phyloP scores from a whole-genome alignment of 2,329 filamentous ascomycete genomes.

The Macrophomina tecta region DNA sequence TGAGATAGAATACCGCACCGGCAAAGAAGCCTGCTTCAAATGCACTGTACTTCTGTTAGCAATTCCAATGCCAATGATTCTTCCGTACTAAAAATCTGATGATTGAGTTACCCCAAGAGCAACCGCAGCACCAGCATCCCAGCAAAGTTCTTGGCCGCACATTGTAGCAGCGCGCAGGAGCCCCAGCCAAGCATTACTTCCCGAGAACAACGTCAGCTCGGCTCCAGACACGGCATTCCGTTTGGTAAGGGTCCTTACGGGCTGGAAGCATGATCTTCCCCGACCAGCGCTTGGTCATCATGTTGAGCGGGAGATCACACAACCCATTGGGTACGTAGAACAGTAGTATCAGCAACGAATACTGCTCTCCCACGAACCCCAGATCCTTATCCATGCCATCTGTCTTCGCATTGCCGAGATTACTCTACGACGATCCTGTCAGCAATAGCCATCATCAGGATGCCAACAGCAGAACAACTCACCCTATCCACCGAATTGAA shows the following conservation, averaged over 20 bases:
- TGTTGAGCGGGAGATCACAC: slow-evolving; percentile 57
- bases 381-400: slow-evolving; percentile 40
- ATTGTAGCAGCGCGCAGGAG: slow-evolving; percentile 55
- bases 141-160: slow-evolving; percentile 55
- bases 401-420: slow-evolving; percentile 45
- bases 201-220: not conserved
- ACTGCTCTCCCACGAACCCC: slow-evolving; percentile 39
- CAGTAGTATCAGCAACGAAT: slow-evolving; percentile 40
- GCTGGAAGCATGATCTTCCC: slow-evolving; percentile 50
- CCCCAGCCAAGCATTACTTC: slow-evolving; percentile 57
- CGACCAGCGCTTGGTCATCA: slow-evolving; percentile 56
- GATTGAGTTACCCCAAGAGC: slow-evolving; percentile 43
- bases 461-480: not conserved
- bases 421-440: slow-evolving; percentile 40
- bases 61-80: not conserved
- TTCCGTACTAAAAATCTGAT: not conserved
- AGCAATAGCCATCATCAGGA: not conserved
- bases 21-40: slow-evolving; percentile 63
- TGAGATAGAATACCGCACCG: slow-evolving; percentile 48
- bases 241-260: slow-evolving; percentile 28
- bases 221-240: not conserved
- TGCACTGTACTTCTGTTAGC: slow-evolving; percentile 34
- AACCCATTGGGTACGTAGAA: slow-evolving; percentile 51
- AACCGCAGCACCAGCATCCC: slow-evolving; percentile 58
- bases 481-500: slow-evolving; percentile 44